Base-by-base conservation (phyloP, 1,284 basidiomycete genomes). In the Cutaneotrichosporon dermatis region DNA sequence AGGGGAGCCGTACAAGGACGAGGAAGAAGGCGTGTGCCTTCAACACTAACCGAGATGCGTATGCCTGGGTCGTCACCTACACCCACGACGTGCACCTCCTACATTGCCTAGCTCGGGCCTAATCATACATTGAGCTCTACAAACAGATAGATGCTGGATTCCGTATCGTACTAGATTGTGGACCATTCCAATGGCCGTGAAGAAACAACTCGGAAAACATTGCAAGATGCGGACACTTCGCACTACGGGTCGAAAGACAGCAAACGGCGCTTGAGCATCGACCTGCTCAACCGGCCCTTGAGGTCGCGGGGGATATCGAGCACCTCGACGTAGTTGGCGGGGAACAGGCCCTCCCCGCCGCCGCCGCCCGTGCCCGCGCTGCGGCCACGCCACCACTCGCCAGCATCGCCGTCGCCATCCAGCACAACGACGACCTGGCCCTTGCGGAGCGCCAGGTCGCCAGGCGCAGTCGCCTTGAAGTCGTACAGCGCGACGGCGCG, bases 361-460 rank as follows among this genome's bases (percentile, higher is more conserved):
- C 90, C 90, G 92, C 63, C 90, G 37, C 36, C 35, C n/a, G n/a
- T 33, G 15, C 15, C 33, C 34, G 51, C 34, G 15, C n/a, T 75
- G 7, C 82, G 81, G 55, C 77, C 76, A 35, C 56, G 63, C 70
- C 70, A 88, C 90, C 90, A 93, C 64, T 91, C 88, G 70, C 91
- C 86, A 15, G 81, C 85, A 45, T 83, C 89, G 43, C 86, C 83
- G 61, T 86, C 91, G 78, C 85, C 88, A 72, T 88, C 82, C 15
- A 85, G 84, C 13, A 95, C 82, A 9, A 80, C 82, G 57, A 96
- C 87, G 13, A 93, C 83, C 64, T 94, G 87, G 1, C 90, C 90
- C 74, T 88, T 90, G n/a, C 79, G 82, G 73, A 96, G 89, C 1
- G 88, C 87, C 45, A 96, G 74, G 76, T 96, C 92, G 2, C 89